Conservation (phyloP, 306 rosid genomes). For the Quercus berberidifolia region DNA sequence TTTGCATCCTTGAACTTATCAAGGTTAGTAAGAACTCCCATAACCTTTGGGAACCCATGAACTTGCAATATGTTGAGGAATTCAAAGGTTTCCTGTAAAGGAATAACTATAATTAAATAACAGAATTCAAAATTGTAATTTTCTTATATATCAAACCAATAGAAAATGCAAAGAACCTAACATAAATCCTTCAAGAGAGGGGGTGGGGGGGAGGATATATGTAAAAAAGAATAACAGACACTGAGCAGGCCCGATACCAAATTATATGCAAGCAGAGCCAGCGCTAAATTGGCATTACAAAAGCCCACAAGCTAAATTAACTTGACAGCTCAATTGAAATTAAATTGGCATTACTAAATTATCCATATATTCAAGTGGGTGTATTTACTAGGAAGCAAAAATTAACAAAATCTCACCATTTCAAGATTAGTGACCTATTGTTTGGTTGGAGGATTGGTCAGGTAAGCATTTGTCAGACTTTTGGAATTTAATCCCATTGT, state of each 20-base stretch:
- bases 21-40: constrained; percentile 98
- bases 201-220: too few species aligned
- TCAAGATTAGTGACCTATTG: too few species aligned
- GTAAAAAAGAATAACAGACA: not conserved
- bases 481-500: too few species aligned
- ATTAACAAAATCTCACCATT: not conserved
- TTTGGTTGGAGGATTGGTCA: too few species aligned
- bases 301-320: not conserved
- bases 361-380: not conserved
- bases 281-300: not conserved
- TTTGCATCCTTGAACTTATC: constrained; percentile 80
- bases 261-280: not conserved
- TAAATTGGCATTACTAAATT: not conserved
- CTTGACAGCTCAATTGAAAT: not conserved
- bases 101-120: not conserved
- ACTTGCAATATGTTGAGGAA: constrained; percentile 88
- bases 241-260: not conserved
- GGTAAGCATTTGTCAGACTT: too few species aligned
- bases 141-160: not conserved
- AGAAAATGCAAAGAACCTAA: not conserved
- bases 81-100: constrained; percentile 88
- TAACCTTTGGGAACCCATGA: constrained; percentile 92
- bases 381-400: not conserved
- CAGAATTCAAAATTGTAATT: not conserved
- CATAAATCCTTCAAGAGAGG: not conserved